phyloP scores from a whole-genome alignment of 208 protist species.

The Leishmania major region DNA sequence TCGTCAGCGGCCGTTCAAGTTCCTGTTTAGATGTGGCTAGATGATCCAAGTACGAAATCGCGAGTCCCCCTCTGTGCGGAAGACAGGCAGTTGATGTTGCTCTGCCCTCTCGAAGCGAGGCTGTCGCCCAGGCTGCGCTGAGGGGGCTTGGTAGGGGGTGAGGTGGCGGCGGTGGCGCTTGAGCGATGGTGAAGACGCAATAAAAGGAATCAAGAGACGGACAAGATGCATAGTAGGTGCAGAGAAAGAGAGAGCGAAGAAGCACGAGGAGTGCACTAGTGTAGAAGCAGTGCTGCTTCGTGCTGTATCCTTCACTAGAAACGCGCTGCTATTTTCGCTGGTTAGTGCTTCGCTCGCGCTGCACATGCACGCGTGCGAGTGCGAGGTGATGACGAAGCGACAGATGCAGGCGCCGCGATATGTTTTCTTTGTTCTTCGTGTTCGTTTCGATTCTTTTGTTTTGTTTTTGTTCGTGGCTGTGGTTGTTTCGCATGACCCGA shows the following conservation, averaged over 20 bases:
- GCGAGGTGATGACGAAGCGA: neutral
- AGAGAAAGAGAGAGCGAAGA: constrained; percentile 9
- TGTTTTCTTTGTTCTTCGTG: neutral
- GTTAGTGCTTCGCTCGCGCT: neutral
- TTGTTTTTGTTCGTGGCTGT: neutral
- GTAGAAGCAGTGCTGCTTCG: neutral
- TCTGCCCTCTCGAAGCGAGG: neutral
- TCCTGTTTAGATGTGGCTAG: neutral
- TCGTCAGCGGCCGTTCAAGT: neutral
- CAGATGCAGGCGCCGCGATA: neutral
- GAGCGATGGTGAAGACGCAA: neutral
- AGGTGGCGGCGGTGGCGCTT: too few relatives aligned
- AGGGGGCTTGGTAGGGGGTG: neutral
- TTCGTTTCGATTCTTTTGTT: neutral
- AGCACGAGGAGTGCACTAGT: neutral
- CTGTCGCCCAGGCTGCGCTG: neutral
- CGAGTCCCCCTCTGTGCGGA: neutral
- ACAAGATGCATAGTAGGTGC: neutral
- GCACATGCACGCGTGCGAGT: neutral
- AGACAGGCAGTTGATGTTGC: neutral
- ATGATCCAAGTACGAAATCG: neutral
- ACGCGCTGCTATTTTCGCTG: neutral
- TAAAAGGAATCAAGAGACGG: neutral
- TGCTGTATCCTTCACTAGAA: too few relatives aligned
- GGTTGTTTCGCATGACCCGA: neutral